Evolutionary conservation across 2,329 filamentous ascomycete species (phyloP).

Genomic region (Xylariales sp.): DNA sequence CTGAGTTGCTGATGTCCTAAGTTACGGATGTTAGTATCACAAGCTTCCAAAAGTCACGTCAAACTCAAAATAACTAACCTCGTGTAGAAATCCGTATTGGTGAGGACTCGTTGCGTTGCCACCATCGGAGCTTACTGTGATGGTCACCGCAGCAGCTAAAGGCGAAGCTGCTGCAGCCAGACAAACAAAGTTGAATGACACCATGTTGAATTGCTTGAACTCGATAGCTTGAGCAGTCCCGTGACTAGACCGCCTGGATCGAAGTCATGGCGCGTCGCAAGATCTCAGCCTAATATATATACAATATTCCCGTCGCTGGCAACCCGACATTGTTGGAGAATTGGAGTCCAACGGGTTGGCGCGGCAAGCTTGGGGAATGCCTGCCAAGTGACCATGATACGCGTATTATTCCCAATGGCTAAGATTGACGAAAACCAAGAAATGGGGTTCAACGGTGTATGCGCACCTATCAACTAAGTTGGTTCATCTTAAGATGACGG

Average conservation of each 20-base stretch:
- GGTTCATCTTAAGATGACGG: not conserved
- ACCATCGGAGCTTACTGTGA: slow-evolving; percentile 31
- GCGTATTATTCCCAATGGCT: no score
- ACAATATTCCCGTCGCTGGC: not conserved
- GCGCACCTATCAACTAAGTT: slow-evolving; percentile 5
- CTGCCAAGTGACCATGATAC: not conserved
- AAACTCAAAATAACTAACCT: slow-evolving; percentile 31
- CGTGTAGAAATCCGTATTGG: slow-evolving; percentile 42
- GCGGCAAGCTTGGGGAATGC: slow-evolving; percentile 4
- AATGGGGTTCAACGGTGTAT: slow-evolving; percentile 1
- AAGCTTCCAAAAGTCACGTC: not conserved
- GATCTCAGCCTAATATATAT: not conserved
- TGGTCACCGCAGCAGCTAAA: slow-evolving; percentile 27
- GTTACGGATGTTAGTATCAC: not conserved
- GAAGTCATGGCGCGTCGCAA: no score
- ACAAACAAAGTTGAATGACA: slow-evolving; percentile 16
- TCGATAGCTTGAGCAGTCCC: not conserved
- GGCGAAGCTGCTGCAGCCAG: slow-evolving; percentile 17
- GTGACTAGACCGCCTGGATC: no score
- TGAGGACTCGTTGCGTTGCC: slow-evolving; percentile 39
- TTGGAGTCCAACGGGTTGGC: slow-evolving; percentile 4
- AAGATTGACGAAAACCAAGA: no score
- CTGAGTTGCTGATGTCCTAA: slow-evolving; percentile 62
- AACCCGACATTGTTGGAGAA: not conserved
- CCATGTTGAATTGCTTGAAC: slow-evolving; percentile 8